Evolutionary conservation across 345 rosid genomes (phyloP).

Genomic region (Citrus inodora): DNA sequence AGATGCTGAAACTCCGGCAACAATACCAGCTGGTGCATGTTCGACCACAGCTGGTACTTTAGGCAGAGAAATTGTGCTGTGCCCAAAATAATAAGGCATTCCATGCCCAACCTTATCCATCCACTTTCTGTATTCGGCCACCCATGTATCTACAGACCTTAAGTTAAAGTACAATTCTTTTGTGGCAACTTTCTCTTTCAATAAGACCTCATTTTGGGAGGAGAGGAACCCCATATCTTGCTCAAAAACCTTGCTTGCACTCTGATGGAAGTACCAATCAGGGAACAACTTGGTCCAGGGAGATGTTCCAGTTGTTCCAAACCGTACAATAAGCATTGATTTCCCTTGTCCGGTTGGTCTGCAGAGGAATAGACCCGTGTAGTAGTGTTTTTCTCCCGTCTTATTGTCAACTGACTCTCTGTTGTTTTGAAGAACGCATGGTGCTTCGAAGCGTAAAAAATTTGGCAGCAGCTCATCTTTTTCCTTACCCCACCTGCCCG

Average conservation of each 20-base stretch:
- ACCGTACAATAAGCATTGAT: slow-evolving; percentile 87
- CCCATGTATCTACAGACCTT: slow-evolving; percentile 87
- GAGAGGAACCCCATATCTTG: slow-evolving; percentile 96
- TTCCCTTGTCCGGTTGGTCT: slow-evolving; percentile 97
- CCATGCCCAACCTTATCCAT: slow-evolving; percentile 98
- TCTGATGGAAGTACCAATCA: slow-evolving; percentile 82
- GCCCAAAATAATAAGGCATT: slow-evolving; percentile 92
- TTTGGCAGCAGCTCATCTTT: slow-evolving; percentile 44
- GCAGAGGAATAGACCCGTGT: slow-evolving; percentile 74
- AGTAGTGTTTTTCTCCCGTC: slow-evolving; percentile 71
- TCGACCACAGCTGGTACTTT: slow-evolving; percentile 72
- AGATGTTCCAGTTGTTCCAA: slow-evolving; percentile 65
- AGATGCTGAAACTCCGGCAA: slow-evolving; percentile 71
- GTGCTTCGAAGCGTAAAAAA: slow-evolving; percentile 72
- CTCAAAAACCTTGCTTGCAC: slow-evolving; percentile 81
- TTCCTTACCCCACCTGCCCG: slow-evolving; percentile 82
- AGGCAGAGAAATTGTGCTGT: slow-evolving; percentile 66
- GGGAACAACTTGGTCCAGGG: slow-evolving; percentile 52
- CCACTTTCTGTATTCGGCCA: slow-evolving; percentile 90
- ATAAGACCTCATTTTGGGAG: slow-evolving; percentile 74
- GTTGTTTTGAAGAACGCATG: slow-evolving; percentile 75
- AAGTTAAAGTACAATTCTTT: slow-evolving; percentile 70
- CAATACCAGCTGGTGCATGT: slow-evolving; percentile 85
- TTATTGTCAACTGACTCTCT: slow-evolving; percentile 49
- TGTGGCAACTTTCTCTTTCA: slow-evolving; percentile 84